Evolutionary conservation across 768 basidiomycete species (phyloP).

Genomic region (Boletus pseudopeckii): DNA sequence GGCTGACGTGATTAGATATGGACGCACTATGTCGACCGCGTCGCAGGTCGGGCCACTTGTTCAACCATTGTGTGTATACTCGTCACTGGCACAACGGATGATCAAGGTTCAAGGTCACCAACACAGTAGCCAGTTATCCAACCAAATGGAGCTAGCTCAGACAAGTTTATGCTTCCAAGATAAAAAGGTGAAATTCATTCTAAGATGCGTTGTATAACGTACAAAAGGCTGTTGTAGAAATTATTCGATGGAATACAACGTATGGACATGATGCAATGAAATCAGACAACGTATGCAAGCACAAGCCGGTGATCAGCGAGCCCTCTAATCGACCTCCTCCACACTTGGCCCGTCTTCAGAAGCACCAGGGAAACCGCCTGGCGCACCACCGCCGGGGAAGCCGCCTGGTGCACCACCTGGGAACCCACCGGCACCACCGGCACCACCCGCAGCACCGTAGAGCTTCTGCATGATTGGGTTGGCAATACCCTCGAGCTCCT

Average conservation of each 20-base stretch:
- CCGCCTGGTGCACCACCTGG: conserved; percentile 59
- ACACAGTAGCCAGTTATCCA: background rate
- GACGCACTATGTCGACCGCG: conserved; percentile 26
- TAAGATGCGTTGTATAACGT: conserved; percentile 31
- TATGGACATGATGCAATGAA: conserved; percentile 31
- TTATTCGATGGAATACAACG: conserved; percentile 31
- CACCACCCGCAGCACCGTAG: conserved; percentile 52
- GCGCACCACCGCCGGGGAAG: conserved; percentile 55
- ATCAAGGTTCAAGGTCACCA: background rate
- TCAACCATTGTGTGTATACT: conserved; percentile 21
- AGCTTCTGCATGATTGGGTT: conserved; percentile 73
- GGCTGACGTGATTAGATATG: background rate
- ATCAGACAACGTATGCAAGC: conserved; percentile 22
- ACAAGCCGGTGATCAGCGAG: conserved; percentile 11
- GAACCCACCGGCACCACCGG: conserved; percentile 50
- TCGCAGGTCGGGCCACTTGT: conserved; percentile 23
- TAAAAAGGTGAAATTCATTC: conserved; percentile 17
- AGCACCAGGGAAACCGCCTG: conserved; percentile 68
- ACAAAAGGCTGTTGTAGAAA: conserved; percentile 26
- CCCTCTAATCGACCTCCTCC: conserved; percentile 79
- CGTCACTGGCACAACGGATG: background rate
- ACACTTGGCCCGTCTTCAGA: conserved; percentile 84
- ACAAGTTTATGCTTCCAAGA: background rate
- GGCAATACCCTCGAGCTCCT: conserved; percentile 85
- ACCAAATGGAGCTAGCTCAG: background rate